These are phyloP conservation scores for Condylostoma magnum DNA, from an alignment of 169 alveolate species.

Conservation along the genomic window DNA sequence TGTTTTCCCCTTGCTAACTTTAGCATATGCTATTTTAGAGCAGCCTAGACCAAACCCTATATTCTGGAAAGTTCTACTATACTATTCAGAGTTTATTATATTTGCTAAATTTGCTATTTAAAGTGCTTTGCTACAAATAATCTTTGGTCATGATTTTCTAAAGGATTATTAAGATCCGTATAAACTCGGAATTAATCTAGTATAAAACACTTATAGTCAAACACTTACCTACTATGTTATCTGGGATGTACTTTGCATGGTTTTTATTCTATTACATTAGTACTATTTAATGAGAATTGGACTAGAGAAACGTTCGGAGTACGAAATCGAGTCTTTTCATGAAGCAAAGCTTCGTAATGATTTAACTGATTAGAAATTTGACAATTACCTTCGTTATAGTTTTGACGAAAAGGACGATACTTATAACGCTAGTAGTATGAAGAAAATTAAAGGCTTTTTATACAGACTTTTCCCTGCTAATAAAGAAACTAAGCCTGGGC, in stretches of 20 bases:
- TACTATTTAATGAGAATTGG: slow-evolving; percentile 9
- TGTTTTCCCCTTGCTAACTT: slow-evolving; percentile 6
- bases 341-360: no score
- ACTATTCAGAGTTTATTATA: background rate
- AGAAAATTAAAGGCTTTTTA: background rate
- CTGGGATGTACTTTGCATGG: slow-evolving; percentile 23
- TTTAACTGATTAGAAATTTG: no score
- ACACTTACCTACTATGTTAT: background rate
- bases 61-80: slow-evolving; percentile 2
- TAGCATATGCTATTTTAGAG: slow-evolving; percentile 30
- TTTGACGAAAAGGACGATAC: no score
- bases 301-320: background rate
- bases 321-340: slow-evolving; percentile 12
- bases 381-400: no score
- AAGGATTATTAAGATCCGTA: background rate
- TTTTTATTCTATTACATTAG: slow-evolving; percentile 17
- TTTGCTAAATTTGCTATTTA: slow-evolving; percentile 11
- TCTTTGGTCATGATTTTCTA: background rate
- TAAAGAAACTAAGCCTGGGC: slow-evolving; percentile 26
- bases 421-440: no score
- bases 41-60: slow-evolving; percentile 13
- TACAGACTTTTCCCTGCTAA: slow-evolving; percentile 12
- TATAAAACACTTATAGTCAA: slow-evolving; percentile 21
- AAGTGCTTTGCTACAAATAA: background rate
- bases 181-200: slow-evolving; percentile 15